A percentile compares a stretch with the other conserved stretches of the same genome.
Evolutionary conservation across 345 rosid genomes (phyloP).

Genomic region (Heritiera fomes): DNA sequence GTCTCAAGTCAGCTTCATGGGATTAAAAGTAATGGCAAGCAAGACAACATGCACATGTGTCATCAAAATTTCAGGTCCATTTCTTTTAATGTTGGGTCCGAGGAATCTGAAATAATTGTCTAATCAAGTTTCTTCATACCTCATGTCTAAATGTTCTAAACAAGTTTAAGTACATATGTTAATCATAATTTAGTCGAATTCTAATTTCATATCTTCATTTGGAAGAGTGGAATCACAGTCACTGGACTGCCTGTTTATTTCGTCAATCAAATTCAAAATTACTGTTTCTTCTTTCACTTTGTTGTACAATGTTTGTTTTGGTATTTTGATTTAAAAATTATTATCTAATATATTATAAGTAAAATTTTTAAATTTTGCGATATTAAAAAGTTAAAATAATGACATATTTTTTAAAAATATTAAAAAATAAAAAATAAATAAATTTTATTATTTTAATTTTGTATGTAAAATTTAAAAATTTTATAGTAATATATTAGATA

Average conservation of each 20-base stretch:
- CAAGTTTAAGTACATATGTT: neutral
- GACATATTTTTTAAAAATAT: too few relatives aligned
- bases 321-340: too few relatives aligned
- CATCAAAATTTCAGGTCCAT: neutral
- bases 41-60: neutral
- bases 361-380: too few relatives aligned
- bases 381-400: too few relatives aligned
- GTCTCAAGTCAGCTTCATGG: neutral
- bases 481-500: too few relatives aligned
- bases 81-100: constrained; percentile 13
- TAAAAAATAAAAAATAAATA: too few relatives aligned
- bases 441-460: too few relatives aligned
- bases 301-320: too few relatives aligned
- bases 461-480: too few relatives aligned
- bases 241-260: neutral
- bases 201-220: neutral
- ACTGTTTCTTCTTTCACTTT: too few relatives aligned
- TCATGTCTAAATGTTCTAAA: neutral
- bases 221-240: neutral
- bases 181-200: neutral
- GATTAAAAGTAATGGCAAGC: neutral
- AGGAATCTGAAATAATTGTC: neutral
- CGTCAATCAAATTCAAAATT: neutral
- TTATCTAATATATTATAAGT: too few relatives aligned
- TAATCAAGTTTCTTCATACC: neutral